Evolutionary conservation across 305 asterid species (phyloP), one percentile per base, ranked within the genome.

Genomic region (Ilex paraguariensis): DNA sequence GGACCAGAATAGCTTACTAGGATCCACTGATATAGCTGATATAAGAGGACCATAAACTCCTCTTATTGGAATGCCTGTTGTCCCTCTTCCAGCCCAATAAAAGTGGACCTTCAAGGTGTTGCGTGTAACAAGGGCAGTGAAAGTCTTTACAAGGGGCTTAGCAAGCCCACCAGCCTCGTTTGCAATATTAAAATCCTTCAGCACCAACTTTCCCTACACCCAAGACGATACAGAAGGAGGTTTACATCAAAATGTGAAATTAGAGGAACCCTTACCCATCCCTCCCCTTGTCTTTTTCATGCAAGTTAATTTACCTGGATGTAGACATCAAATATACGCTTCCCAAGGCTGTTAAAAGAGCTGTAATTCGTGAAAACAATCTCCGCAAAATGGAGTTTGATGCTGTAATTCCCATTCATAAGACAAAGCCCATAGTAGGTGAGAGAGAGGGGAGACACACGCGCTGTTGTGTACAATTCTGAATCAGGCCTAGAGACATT

Each of bases 61-160:
- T 78, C 98, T 84, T 13, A 52, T 54, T 33, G 98, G 98, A 50
- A 91, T 88, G 73, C 98, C 98, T 0, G 96, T 87, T 15, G 98
- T 91, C 66, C 98, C 98, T 68, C 60, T 83, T 67, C 98, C 98
- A 1, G 95, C 92, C 96, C 96, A 91, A 72, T 88, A 87, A 54
- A 88, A 80, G 80, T 86, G 98, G 76, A 91, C 76, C 77, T 91
- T 91, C 79, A 91, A 68, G 8, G 95, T 83, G 72, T 71, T 62
- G 52, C 77, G 72, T 3, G 83, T 84, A 15, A 91, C 88, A 21
- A 50, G 54, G 40, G 51, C 83, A n/a, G 75, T 83, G 78, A 83
- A 87, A 48, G 39, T 79, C 77, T 79, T 81, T 60, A 86, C 28
- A 6, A 88, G 64, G 16, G 95, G 87, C 73, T 60, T 83, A 7